Evolutionary conservation across 23 red algal species (phyloP).

Genomic region (Gracilaria gracilis): DNA sequence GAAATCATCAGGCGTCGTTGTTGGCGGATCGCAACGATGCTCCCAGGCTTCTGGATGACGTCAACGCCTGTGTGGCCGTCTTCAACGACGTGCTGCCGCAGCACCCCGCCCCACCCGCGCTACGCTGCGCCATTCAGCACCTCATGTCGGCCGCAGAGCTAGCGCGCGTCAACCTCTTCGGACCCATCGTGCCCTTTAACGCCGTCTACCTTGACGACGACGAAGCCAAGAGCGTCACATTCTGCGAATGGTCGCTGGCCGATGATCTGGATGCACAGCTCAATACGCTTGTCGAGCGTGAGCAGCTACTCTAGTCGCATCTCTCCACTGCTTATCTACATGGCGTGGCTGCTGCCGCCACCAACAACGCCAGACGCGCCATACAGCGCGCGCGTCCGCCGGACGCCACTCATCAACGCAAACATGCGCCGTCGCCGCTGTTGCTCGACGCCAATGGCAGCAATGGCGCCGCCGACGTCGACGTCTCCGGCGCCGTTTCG

Average conservation of each 20-base stretch:
- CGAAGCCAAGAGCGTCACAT: constrained; percentile 35
- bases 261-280: constrained; percentile 60
- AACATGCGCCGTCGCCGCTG: no score
- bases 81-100: no score
- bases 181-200: background rate
- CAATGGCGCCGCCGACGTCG: no score
- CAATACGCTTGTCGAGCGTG: constrained; percentile 37
- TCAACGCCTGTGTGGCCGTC: background rate
- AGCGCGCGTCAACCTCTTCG: background rate
- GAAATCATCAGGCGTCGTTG: background rate
- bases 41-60: background rate
- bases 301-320: constrained; percentile 25
- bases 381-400: background rate
- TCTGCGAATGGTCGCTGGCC: constrained; percentile 28
- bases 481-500: no score
- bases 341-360: background rate
- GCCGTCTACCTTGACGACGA: constrained; percentile 20
- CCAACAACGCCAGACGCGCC: background rate
- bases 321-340: background rate
- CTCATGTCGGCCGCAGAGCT: constrained; percentile 2
- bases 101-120: background rate
- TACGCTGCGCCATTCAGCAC: constrained; percentile 17
- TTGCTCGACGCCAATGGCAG: no score
- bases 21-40: background rate
- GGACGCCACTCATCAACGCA: background rate